Base-by-base conservation (phyloP, 768 basidiomycete genomes). In the Chiua virens region DNA sequence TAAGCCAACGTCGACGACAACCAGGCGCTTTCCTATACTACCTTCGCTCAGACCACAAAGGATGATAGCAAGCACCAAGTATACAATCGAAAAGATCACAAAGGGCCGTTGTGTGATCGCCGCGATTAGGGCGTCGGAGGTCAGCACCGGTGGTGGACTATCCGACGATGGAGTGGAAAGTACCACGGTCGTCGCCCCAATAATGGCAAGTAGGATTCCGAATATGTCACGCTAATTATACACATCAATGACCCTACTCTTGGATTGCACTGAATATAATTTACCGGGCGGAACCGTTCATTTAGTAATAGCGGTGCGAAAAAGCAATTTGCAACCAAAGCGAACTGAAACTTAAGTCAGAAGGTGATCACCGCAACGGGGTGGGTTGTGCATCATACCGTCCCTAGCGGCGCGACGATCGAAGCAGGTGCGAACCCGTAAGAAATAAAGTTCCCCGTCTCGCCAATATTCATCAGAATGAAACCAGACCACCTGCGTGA, bases 371-470 rank as follows among this genome's bases (percentile, higher is more conserved):
- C 18, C 23, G 15, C 22, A 27, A 36, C 49, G 27, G 23, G n/a
- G 27, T 8, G 45, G 15, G 17, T n/a, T 10, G 20, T 38, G 71
- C 5, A 21, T 51, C 85, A 72, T 59, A 96, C 94, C 40, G 92
- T 94, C n/a, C 96, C 96, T 11, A 98, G 76, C 25, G 96, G 96
- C 0, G 96, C 94, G 13, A 98, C 93, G 5, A 95, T 73, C n/a
- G 89, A 92, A 6, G 92, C 92, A 9, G 92, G 92, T 20, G 92
- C 92, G 69, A 80, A 95, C 0, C 86, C 92, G 54, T 95, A 95
- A 0, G 90, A 90, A 42, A 85, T 86, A 61, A 97, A 98, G 65
- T 98, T 98, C 7, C 93, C 83, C 20, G 80, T 73, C 72, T 99
- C 96, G 14, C 96, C 96, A 20, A 96, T 53, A 56, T 93, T 92